A percentile compares a stretch with the other conserved stretches of the same genome.
phyloP scores from a whole-genome alignment of 73 alveolate genomes.

The Symbiodinium natans region DNA sequence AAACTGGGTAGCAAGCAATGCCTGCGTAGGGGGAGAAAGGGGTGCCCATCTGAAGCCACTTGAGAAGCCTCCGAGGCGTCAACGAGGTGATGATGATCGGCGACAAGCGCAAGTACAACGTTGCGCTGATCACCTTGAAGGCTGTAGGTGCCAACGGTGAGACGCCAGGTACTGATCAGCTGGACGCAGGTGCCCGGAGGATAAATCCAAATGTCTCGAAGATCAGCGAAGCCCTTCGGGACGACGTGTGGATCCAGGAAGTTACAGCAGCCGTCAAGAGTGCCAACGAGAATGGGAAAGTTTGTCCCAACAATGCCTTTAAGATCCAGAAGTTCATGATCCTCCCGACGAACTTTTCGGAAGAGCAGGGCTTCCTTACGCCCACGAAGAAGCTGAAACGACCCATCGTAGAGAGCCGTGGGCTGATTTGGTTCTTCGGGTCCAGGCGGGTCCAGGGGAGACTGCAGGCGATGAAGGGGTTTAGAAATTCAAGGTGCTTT shows the following conservation, averaged over 20 bases:
- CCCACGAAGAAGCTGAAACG: constrained; percentile 96
- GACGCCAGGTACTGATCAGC: constrained; percentile 73
- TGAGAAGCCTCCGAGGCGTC: not conserved
- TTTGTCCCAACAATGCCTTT: constrained; percentile 90
- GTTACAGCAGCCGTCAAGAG: constrained; percentile 25
- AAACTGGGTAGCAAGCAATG: no score
- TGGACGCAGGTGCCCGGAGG: constrained; percentile 56
- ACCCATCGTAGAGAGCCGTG: constrained; percentile 83
- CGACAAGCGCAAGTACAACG: constrained; percentile 95
- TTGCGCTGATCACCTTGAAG: constrained; percentile 66
- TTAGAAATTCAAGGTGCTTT: no score
- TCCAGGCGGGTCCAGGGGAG: no score
- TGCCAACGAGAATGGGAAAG: constrained; percentile 43
- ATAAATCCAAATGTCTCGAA: constrained; percentile 29
- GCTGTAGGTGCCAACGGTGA: constrained; percentile 88
- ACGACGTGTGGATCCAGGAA: constrained; percentile 22
- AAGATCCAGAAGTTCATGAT: constrained; percentile 84
- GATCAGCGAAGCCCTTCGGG: constrained; percentile 43
- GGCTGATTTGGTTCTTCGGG: not conserved
- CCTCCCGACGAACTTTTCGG: constrained; percentile 92
- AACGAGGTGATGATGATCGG: constrained; percentile 95
- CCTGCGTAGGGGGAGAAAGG: no score
- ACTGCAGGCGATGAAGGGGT: no score
- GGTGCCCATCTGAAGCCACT: no score
- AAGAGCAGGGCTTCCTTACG: constrained; percentile 96